These are phyloP conservation scores for Kuraishia borneana DNA, from an alignment of 805 yeast species.

Conservation along the genomic window DNA sequence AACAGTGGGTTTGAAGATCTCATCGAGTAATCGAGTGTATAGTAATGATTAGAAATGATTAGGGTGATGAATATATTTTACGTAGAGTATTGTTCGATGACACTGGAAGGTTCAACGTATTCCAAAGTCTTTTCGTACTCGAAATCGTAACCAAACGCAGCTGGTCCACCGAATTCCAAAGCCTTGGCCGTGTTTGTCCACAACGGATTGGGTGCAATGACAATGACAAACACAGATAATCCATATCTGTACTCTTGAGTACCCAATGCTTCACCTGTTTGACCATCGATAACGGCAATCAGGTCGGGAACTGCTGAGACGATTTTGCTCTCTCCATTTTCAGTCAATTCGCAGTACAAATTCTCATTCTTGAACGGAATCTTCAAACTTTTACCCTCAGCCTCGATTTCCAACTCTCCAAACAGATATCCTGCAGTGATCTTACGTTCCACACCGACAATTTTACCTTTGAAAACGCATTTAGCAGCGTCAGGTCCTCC, in stretches of 20 bases:
- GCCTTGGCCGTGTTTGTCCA: constrained; percentile 26
- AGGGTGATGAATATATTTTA: too few species aligned
- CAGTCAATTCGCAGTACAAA: constrained; percentile 20
- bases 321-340: constrained; percentile 12
- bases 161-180: constrained; percentile 29
- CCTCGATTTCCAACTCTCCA: constrained; percentile 26
- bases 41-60: too few species aligned
- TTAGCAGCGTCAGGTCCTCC: constrained; percentile 21
- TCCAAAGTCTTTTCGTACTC: constrained; percentile 25
- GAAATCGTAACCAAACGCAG: constrained; percentile 22
- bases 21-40: too few species aligned
- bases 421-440: constrained; percentile 29
- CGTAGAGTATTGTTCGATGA: constrained; percentile 23
- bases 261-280: constrained; percentile 33
- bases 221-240: constrained; percentile 29
- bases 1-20: too few species aligned
- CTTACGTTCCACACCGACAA: constrained; percentile 28
- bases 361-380: constrained; percentile 40
- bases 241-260: constrained; percentile 37
- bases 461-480: constrained; percentile 27
- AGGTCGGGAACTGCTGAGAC: constrained; percentile 34
- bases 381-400: constrained; percentile 9
- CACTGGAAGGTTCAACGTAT: constrained; percentile 23
- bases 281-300: constrained; percentile 28
- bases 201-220: constrained; percentile 22